These are phyloP conservation scores for Cucurbita maxima DNA, from an alignment of 306 rosid species.

Conservation along the genomic window DNA sequence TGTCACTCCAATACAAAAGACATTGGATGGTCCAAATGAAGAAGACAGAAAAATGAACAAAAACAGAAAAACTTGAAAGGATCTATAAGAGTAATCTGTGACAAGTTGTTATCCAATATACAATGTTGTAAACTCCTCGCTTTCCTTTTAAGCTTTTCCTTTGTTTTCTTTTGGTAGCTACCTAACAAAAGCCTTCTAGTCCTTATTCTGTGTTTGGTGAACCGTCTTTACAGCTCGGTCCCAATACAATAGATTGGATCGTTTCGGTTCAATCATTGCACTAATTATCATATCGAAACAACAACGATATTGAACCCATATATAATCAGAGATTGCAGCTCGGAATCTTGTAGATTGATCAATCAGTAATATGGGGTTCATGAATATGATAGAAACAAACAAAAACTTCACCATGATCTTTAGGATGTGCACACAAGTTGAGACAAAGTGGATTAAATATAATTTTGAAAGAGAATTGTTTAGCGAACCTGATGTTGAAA, in stretches of 20 bases:
- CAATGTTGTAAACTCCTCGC: background rate
- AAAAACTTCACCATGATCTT: background rate
- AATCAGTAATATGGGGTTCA: background rate
- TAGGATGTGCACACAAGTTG: background rate
- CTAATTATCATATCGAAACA: background rate
- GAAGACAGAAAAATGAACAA: slow-evolving; percentile 1
- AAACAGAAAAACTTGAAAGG: background rate
- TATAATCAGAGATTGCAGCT: background rate
- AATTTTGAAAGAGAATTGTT: background rate
- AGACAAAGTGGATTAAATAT: background rate
- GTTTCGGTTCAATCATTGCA: background rate
- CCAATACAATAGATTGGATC: background rate
- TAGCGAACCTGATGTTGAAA: background rate
- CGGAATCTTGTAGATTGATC: background rate
- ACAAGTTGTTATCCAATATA: slow-evolving; percentile 4
- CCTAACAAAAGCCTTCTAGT: background rate
- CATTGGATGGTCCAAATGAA: background rate
- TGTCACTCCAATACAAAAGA: background rate
- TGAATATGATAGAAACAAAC: background rate
- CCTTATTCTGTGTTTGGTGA: slow-evolving; percentile 4
- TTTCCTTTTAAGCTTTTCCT: background rate
- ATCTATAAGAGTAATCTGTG: background rate
- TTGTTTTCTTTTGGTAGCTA: background rate
- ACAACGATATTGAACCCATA: background rate
- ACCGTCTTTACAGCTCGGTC: background rate